These are phyloP conservation scores for Saccharomyces hybrid DNA, from an alignment of 1,139 yeast genomes.

Conservation along the genomic window DNA sequence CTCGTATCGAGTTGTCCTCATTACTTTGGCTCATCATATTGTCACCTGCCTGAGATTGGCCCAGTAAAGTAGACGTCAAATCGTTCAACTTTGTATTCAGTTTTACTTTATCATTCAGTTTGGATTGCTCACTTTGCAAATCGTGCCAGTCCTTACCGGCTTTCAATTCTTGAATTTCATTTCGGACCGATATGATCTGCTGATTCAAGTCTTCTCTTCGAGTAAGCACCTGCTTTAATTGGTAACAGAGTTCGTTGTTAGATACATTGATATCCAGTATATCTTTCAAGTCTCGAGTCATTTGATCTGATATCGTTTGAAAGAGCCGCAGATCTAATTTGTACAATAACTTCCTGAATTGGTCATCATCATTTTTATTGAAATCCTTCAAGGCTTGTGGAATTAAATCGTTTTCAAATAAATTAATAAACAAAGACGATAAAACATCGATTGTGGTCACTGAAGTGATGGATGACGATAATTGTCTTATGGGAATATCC, in stretches of 20 bases:
- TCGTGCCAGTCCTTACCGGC: constrained; percentile 15
- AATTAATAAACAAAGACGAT: constrained; percentile 13
- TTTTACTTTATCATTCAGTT: constrained; percentile 10
- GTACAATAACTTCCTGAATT: constrained; percentile 16
- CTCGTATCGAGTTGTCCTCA: background rate
- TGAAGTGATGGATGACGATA: constrained; percentile 23
- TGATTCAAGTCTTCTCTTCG: constrained; percentile 16
- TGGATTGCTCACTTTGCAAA: constrained; percentile 10
- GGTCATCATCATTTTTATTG: constrained; percentile 8
- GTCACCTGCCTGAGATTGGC: background rate
- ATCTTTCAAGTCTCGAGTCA: constrained; percentile 23
- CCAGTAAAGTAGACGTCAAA: constrained; percentile 8
- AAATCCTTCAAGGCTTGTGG: constrained; percentile 19
- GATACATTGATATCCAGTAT: constrained; percentile 28
- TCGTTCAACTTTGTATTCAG: constrained; percentile 14
- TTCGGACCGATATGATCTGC: constrained; percentile 16
- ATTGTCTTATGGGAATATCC: constrained; percentile 16
- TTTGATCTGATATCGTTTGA: constrained; percentile 13
- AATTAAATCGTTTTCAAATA: constrained; percentile 18
- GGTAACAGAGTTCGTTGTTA: constrained; percentile 26
- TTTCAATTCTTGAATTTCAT: constrained; percentile 11
- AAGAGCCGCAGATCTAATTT: constrained; percentile 26
- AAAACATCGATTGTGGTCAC: constrained; percentile 23
- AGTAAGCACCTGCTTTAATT: constrained; percentile 15
- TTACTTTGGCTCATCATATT: background rate